phyloP scores from a whole-genome alignment of 345 rosid species.

The Eucalyptus virginea region DNA sequence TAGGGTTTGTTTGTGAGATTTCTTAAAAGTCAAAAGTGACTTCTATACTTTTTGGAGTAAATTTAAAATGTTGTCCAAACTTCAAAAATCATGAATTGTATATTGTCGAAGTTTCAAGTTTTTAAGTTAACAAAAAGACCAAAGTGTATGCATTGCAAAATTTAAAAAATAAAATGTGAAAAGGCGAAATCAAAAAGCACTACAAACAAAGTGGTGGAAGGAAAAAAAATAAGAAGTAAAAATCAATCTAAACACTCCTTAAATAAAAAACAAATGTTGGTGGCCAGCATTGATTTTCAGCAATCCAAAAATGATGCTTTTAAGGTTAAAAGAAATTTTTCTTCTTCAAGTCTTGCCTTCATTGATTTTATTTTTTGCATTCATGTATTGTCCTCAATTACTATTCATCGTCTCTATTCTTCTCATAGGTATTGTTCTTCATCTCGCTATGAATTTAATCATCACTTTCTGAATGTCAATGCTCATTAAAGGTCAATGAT shows the following conservation, averaged over 20 bases:
- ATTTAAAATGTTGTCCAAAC: background rate
- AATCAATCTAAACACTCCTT: background rate
- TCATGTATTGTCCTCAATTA: background rate
- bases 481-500: background rate
- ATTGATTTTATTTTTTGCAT: background rate
- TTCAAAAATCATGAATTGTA: too few relatives aligned
- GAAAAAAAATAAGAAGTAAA: too few relatives aligned
- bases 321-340: background rate
- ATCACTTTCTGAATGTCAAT: background rate
- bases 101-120: background rate
- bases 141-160: background rate
- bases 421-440: background rate
- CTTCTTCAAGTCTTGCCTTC: background rate
- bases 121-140: background rate
- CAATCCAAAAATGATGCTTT: background rate
- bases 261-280: background rate
- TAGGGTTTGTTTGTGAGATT: background rate
- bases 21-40: background rate
- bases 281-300: background rate
- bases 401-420: background rate
- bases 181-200: background rate
- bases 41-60: background rate
- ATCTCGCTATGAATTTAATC: background rate
- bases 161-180: too few relatives aligned
- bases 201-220: background rate